These are phyloP conservation scores for Phytophthora lateralis DNA, from an alignment of 352 stramenopile genomes.

Conservation along the genomic window DNA sequence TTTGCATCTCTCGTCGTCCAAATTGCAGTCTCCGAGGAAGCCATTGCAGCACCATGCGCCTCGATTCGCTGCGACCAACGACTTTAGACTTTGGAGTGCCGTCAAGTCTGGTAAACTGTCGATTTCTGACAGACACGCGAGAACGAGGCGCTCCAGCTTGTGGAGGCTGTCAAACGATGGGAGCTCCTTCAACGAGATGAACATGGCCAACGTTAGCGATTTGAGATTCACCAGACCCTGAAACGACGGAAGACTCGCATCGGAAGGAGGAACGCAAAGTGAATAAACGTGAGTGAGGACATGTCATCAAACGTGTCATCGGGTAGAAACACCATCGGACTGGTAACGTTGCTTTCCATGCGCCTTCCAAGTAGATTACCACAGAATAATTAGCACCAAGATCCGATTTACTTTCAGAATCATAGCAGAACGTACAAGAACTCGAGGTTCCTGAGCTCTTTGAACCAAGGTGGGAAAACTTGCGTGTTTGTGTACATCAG, in stretches of 20 bases:
- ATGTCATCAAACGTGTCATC: slow-evolving; percentile 29
- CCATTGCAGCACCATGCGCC: neutral
- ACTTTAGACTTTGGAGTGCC: slow-evolving; percentile 2
- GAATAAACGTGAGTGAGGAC: slow-evolving; percentile 27
- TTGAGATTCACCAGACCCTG: slow-evolving; percentile 24
- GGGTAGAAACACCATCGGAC: neutral
- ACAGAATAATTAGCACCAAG: too few relatives aligned
- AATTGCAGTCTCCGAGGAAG: neutral
- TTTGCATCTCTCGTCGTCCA: neutral
- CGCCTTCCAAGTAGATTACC: too few relatives aligned
- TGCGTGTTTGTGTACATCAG: slow-evolving; percentile 35
- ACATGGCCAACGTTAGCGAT: slow-evolving; percentile 13
- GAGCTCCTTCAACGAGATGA: slow-evolving; percentile 7
- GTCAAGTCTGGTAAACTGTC: slow-evolving; percentile 13
- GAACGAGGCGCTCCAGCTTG: slow-evolving; percentile 20
- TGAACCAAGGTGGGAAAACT: slow-evolving; percentile 33
- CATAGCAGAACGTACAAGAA: slow-evolving; percentile 26
- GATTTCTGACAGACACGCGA: slow-evolving; percentile 4
- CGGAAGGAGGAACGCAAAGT: slow-evolving; percentile 13
- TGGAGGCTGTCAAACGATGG: slow-evolving; percentile 9
- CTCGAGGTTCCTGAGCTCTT: slow-evolving; percentile 31
- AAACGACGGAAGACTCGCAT: slow-evolving; percentile 18
- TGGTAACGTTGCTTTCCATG: too few relatives aligned
- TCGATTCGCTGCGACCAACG: slow-evolving; percentile 1
- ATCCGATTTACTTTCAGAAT: neutral